Base-by-base conservation (phyloP, 805 yeast genomes). In the Wickerhamiella occidentalis region DNA sequence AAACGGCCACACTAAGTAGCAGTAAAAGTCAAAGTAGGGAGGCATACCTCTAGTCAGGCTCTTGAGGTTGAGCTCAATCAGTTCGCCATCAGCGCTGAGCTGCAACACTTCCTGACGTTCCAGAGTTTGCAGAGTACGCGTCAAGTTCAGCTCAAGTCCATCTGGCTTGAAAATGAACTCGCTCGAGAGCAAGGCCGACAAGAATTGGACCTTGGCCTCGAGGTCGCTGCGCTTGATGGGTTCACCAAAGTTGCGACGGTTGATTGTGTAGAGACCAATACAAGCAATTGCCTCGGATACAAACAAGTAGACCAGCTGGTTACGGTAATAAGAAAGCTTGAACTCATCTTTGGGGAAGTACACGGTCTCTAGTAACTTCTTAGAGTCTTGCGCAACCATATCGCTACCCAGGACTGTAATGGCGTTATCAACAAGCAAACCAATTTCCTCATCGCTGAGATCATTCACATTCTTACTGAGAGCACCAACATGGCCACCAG, bases 271-370 rank as follows among this genome's bases (percentile, higher is more conserved):
- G 49, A 69, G 56, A 8, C 69, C 65, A 11, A 73, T 67, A 23
- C 75, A 65, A 3, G 69, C 70, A 49, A 77, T 67, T 25, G 79
- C 69, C 52, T 73, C 75, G 33, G 72, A 68, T 29, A 77, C 73
- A 51, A 77, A 70, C 59, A 77, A 60, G 60, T 76, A 81, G 38
- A 77, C 74, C 8, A 72, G 64, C 58, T 75, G 73, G 61, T 77
- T 77, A 54, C 80, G 75, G 63, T 77, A 77, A 57, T 75, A 77
- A 40, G 76, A 67, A 37, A 77, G 67, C 61, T 75, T 80, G 62
- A 78, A 73, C 9, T 76, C 64, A 54, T 75, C 77, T 47, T 67
- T 68, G 26, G 78, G 65, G 42, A 48, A 55, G 56, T 62, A 68
- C 19, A 68, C 67, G 19, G 66, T 57, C 52, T 68, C 73, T 13